Base-by-base conservation (phyloP, 805 yeast genomes). In the Grigorovia transvaalensis region DNA sequence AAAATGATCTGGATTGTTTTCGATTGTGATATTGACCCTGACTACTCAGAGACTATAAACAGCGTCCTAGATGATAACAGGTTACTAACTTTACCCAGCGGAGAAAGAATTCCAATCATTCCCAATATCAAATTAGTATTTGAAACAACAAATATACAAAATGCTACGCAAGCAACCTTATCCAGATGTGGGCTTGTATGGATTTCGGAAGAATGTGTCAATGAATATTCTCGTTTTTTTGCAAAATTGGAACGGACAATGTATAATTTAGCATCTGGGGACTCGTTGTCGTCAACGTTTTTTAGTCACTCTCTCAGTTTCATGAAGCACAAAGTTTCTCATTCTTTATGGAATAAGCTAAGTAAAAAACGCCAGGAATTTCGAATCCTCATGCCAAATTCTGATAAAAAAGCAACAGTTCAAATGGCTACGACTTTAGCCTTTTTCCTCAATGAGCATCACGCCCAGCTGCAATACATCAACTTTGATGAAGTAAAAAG, bases 11-110 rank as follows among this genome's bases (percentile, higher is more conserved):
- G 96, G 93, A 75, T 91, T 53, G 75, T 90, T 0, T 85, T 91
- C 62, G 97, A 91, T 67, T 95, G 97, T 43, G 96, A 88, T 59
- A 78, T 91, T 40, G 97, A 91, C 62, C 97, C 98, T 0, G 82
- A 80, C 43, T 91, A 97, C 95, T 88, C 88, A 1, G 98, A 91
- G 60, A 84, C 85, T 51, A 71, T 91, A 56, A 91, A 91, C 69
- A 85, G 95, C 70, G 93, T 89, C 9, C 72, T 91, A 17, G 98
- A 91, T 67, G 98, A 91, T 57, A 91, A 89, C 67, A 81, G 78
- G 56, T 57, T 85, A 1, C 67, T 91, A 44, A 89, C 97, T 0
- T 70, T 91, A 9, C 93, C 98, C 0, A 88, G 81, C 61, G 98
- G 98, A 43, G 98, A 91, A 63, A 77, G 96, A 20, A 62, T 91